Conservation (phyloP, 352 stramenopile species). For the Halophytophthora polymorphica region DNA sequence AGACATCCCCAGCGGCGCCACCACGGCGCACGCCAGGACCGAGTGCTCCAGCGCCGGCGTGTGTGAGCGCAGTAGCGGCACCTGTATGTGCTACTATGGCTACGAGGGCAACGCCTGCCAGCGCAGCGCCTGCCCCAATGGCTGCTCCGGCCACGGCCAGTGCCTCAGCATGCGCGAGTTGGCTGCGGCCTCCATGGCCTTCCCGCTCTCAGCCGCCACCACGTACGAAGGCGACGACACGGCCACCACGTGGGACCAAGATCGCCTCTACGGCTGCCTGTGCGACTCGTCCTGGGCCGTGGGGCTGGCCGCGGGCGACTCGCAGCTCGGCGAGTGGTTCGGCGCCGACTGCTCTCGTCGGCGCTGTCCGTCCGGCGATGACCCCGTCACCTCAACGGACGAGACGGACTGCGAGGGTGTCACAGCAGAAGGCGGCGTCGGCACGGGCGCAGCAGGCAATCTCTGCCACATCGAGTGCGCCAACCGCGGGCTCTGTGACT, state of each 20-base stretch:
- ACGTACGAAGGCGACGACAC: constrained; percentile 54
- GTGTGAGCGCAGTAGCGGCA: constrained; percentile 50
- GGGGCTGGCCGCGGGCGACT: constrained; percentile 63
- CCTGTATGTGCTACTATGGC: constrained; percentile 61
- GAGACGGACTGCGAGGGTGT: constrained; percentile 85
- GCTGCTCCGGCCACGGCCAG: constrained; percentile 68
- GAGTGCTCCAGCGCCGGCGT: constrained; percentile 68
- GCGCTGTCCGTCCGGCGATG: constrained; percentile 84
- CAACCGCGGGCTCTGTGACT: constrained; percentile 79
- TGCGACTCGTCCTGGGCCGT: constrained; percentile 80
- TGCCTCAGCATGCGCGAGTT: constrained; percentile 71
- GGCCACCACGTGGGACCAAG: constrained; percentile 73
- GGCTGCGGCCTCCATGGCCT: constrained; percentile 35
- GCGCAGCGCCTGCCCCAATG: constrained; percentile 59
- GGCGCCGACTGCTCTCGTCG: constrained; percentile 80
- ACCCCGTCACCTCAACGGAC: constrained; percentile 72
- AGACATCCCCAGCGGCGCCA: constrained; percentile 39
- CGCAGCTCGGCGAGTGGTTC: constrained; percentile 87
- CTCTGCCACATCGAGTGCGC: constrained; percentile 75
- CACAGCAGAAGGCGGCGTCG: constrained; percentile 33
- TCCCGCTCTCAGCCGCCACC: constrained; percentile 53
- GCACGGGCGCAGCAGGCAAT: constrained; percentile 41
- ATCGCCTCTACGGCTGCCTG: constrained; percentile 70
- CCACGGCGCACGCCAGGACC: constrained; percentile 34
- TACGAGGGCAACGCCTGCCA: constrained; percentile 77